Evolutionary conservation across 129 eudicot genomes (phyloP).

Genomic region (Artemisia annua): DNA sequence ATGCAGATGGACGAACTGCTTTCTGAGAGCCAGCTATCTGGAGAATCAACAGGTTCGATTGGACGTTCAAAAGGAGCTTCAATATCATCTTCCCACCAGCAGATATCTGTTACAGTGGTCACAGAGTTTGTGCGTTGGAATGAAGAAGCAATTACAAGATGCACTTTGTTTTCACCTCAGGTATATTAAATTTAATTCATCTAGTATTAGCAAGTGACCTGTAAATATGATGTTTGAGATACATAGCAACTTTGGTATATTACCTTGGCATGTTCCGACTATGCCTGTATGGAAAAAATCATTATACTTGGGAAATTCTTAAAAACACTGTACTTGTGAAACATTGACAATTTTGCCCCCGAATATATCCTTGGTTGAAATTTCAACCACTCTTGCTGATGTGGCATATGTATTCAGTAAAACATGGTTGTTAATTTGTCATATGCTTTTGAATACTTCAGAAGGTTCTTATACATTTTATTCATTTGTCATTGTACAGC

Average conservation of each 20-base stretch:
- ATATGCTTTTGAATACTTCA: conserved; percentile 10
- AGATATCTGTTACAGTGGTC: conserved; percentile 97
- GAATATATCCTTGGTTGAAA: too few species aligned
- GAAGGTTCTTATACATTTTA: conserved; percentile 20
- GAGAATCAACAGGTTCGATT: conserved; percentile 80
- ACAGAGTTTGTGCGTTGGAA: conserved; percentile 99
- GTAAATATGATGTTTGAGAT: background rate
- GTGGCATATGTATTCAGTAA: background rate
- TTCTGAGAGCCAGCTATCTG: conserved; percentile 76
- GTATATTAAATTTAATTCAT: conserved; percentile 35
- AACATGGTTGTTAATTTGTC: background rate
- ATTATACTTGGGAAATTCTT: background rate
- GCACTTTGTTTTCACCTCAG: conserved; percentile 87
- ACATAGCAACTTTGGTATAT: conserved; percentile 18
- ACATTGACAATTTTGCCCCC: background rate
- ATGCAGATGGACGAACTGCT: conserved; percentile 85
- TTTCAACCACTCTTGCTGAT: too few species aligned
- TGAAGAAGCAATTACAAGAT: conserved; percentile 95
- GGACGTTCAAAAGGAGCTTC: conserved; percentile 97
- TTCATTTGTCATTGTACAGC: conserved; percentile 52
- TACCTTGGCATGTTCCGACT: background rate
- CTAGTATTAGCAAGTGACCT: background rate
- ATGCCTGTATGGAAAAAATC: background rate
- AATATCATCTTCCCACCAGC: conserved; percentile 75
- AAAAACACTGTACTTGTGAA: background rate